These are phyloP conservation scores for Nothopassalora personata DNA, from an alignment of 2,329 filamentous ascomycete species.

Conservation along the genomic window DNA sequence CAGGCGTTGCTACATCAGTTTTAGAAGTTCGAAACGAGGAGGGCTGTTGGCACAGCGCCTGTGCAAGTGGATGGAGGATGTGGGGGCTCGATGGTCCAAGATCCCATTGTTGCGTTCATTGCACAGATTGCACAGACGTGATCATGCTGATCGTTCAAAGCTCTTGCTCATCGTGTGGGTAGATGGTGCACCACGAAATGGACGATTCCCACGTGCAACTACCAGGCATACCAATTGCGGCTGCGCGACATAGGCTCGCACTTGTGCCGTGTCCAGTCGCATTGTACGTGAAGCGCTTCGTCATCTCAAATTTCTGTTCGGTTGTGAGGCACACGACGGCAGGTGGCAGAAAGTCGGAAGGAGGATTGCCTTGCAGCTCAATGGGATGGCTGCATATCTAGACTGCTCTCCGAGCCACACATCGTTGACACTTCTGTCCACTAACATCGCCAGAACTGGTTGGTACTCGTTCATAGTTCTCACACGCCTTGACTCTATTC, in stretches of 20 bases:
- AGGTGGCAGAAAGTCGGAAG: constrained; percentile 1
- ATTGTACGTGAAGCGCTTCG: neutral
- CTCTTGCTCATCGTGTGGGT: neutral
- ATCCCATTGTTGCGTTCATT: neutral
- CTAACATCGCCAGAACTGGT: neutral
- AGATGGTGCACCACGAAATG: neutral
- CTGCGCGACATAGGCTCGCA: neutral
- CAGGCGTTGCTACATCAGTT: neutral
- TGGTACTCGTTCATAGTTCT: neutral
- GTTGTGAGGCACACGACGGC: neutral
- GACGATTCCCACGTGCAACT: neutral
- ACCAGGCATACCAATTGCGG: neutral
- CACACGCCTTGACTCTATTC: neutral
- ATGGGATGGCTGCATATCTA: neutral
- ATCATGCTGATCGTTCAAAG: neutral
- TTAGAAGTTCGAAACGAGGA: neutral
- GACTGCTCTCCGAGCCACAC: neutral
- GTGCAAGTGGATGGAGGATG: neutral
- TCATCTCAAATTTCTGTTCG: constrained; percentile 8
- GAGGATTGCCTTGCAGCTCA: constrained; percentile 3
- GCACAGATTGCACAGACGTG: neutral
- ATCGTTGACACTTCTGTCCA: neutral
- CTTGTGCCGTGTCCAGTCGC: neutral
- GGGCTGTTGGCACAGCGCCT: neutral
- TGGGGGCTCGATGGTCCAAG: neutral